phyloP scores from a whole-genome alignment of 2,329 filamentous ascomycete species.

The Claviceps citrina region DNA sequence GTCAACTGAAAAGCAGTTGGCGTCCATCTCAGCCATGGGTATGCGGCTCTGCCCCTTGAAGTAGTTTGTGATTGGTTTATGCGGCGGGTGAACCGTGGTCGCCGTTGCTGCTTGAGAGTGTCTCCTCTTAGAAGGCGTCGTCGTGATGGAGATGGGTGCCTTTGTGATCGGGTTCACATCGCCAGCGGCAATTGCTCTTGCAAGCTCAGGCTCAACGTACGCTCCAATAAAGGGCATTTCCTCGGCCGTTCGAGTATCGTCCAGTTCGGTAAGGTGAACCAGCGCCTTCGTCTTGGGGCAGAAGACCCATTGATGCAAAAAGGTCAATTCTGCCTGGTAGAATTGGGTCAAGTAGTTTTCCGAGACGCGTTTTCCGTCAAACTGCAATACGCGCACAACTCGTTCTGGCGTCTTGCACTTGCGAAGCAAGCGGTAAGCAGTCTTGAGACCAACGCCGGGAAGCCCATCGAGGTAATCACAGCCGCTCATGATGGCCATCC shows the following conservation, averaged over 20 bases:
- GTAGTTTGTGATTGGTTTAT: conserved; percentile 39
- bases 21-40: conserved; percentile 47
- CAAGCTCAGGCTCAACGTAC: conserved; percentile 52
- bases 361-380: conserved; percentile 79
- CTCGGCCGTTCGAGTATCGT: conserved; percentile 45
- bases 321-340: conserved; percentile 76
- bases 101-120: conserved; percentile 20
- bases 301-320: conserved; percentile 87
- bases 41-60: conserved; percentile 36
- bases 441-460: conserved; percentile 77
- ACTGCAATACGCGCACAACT: conserved; percentile 67
- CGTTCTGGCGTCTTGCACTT: conserved; percentile 81
- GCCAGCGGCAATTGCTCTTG: conserved; percentile 60
- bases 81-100: conserved; percentile 12
- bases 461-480: conserved; percentile 91
- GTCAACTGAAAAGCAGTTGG: conserved; percentile 43
- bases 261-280: conserved; percentile 58
- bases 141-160: conserved; percentile 33
- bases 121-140: conserved; percentile 27
- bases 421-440: conserved; percentile 75
- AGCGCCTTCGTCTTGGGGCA: conserved; percentile 58
- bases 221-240: conserved; percentile 72
- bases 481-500: conserved; percentile 91
- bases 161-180: conserved; percentile 88
- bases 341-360: conserved; percentile 69